These are phyloP conservation scores for Akanthomyces uredinophilus DNA, from an alignment of 2,329 filamentous ascomycete genomes.

Conservation along the genomic window DNA sequence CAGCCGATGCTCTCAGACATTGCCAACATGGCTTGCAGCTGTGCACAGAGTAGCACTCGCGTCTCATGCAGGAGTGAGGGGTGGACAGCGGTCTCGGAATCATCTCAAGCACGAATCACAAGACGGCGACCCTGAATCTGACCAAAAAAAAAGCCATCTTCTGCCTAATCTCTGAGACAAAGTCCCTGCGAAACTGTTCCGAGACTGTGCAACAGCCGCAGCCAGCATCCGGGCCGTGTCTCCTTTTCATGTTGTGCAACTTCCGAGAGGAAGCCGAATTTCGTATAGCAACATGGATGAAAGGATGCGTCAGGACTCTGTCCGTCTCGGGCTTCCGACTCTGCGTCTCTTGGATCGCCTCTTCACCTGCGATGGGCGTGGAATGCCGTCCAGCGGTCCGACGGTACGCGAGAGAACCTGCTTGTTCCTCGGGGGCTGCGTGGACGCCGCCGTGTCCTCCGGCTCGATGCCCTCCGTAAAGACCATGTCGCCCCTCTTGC, in stretches of 20 bases:
- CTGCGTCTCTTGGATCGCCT: background rate
- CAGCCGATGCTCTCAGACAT: background rate
- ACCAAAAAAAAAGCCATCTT: background rate
- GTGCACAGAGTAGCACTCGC: background rate
- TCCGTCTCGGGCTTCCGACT: background rate
- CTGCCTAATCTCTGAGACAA: background rate
- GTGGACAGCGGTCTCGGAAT: background rate
- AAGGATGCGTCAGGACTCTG: background rate
- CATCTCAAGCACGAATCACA: background rate
- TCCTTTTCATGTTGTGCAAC: too few species aligned
- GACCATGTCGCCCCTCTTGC: constrained; percentile 62
- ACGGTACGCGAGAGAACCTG: background rate
- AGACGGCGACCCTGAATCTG: background rate
- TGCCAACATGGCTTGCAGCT: background rate
- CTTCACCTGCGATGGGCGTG: background rate
- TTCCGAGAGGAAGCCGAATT: too few species aligned
- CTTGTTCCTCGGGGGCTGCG: background rate
- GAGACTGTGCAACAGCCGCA: background rate
- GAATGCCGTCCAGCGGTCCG: background rate
- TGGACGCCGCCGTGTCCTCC: background rate
- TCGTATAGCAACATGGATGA: too few species aligned
- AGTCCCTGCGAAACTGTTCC: background rate
- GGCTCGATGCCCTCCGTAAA: constrained; percentile 54
- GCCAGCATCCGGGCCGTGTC: background rate
- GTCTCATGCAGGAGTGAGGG: background rate